Evolutionary conservation across 306 rosid species (phyloP), one percentile per base, ranked within the genome.

Genomic region (Macrotyloma uniflorum): DNA sequence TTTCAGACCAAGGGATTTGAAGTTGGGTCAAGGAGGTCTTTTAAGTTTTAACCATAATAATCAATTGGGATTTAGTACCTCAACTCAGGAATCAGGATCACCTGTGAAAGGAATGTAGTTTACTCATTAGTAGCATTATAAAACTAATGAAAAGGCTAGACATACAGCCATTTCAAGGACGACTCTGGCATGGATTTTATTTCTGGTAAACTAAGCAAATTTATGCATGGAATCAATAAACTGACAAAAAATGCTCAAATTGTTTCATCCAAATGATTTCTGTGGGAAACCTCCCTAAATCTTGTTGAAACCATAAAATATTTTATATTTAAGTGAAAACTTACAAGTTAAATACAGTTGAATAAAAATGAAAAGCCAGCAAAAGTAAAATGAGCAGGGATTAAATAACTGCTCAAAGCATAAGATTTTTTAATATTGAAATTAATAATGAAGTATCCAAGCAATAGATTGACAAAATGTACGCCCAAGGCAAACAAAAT

Each of bases 1-100:
- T 51, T 77, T 83, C 81, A 67, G 18, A 63, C 63, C 65, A 73
- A 80, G 35, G 58, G 74, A 28, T 80, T 64, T 86, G 61, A 51
- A 67, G 78, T 75, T 32, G 75, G 62, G 75, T 45, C 50, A 23
- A 80, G 66, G 79, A 80, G 83, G 47, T n/a, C 75, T 72, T 72
- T 77, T 76, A 49, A 80, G 80, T 83, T 68, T 38, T 57, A 83
- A 70, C 68, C 82, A 70, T 22, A 75, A 58, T 36, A 72, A 82
- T 24, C 50, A 72, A 75, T 26, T 16, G 76, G 72, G 23, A 74
- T 70, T 81, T 74, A 80, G 87, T 73, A 83, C 74, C 84, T 83
- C 86, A 86, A 79, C 87, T 86, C 76, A 86, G 90, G 90, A 86
- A 70, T 86, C 87, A 86, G 90, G 90, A 86, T 86, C 90, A 86